Base-by-base conservation (phyloP, 768 basidiomycete species). In the Paxillus ammoniavirescens region DNA sequence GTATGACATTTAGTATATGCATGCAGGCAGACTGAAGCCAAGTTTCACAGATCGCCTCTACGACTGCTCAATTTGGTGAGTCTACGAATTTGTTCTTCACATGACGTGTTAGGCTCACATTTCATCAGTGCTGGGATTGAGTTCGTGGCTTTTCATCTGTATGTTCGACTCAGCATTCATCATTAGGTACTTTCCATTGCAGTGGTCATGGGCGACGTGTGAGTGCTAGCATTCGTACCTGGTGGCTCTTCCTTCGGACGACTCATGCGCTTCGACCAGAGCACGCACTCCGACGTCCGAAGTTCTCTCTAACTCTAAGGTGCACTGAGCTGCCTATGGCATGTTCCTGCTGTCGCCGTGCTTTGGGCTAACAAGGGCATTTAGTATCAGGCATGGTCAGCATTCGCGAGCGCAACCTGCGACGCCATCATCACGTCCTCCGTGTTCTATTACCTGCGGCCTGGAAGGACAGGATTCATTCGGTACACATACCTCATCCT, bases 331-430 rank as follows among this genome's bases (percentile, higher is more conserved):
- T 18, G 28, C 23, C 23, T 2, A 21, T 50, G 41, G 7, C 13
- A 21, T n/a, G 14, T 26, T 10, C 15, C 15, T 10, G 23, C 17
- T 14, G 7, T 36, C 12, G 17, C 18, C 36, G 13, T 10, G 12
- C 26, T 43, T 18, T 30, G 21, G n/a, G n/a, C 33, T 51, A 14
- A 47, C 21, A 8, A 42, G 2, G 17, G 7, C 3, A 13, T 5
- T 28, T 38, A 66, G 65, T 55, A 26, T 38, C 6, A 36, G 36
- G 44, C 56, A 21, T 8, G 57, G 21, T 37, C 49, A 8, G 50
- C 55, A 14, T 2, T 66, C 17, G 45, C 59, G 9, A 57, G 61
- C n/a, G 56, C 65, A 17, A 1, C 56, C 17, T 67, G 65, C 26
- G 63, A 65, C 49, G 45, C 42, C 13, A 4, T 52, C 45, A 65